Evolutionary conservation across 2,329 filamentous ascomycete genomes (phyloP).

Genomic region (Exserohilum turcica): DNA sequence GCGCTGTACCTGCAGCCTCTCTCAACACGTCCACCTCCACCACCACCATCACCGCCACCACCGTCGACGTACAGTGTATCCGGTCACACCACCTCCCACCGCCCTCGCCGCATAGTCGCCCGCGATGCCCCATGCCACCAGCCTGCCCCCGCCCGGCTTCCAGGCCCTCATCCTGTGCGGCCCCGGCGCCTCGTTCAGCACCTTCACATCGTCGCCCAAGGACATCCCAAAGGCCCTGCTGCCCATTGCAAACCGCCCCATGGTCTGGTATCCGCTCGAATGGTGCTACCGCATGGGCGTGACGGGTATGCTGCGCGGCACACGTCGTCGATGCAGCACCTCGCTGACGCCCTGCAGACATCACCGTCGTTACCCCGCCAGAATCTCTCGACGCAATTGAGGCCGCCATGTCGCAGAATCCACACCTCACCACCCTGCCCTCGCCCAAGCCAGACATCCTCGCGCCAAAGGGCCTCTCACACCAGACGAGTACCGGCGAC

Average conservation of each 20-base stretch:
- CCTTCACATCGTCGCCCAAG: constrained; percentile 79
- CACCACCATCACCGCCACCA: no score
- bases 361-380: constrained; percentile 62
- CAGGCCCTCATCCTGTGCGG: constrained; percentile 84
- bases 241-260: constrained; percentile 81
- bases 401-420: constrained; percentile 75
- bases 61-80: no score
- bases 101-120: no score
- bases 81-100: no score
- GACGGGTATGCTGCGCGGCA: constrained; percentile 66
- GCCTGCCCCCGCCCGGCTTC: constrained; percentile 73
- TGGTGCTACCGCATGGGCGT: constrained; percentile 83
- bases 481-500: constrained; percentile 87
- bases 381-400: constrained; percentile 69
- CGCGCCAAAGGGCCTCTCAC: constrained; percentile 74
- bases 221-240: constrained; percentile 82
- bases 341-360: constrained; percentile 43
- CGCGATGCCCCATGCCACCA: constrained; percentile 75
- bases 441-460: constrained; percentile 75
- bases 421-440: constrained; percentile 75
- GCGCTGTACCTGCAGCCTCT: constrained; percentile 19
- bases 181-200: constrained; percentile 79
- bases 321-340: no score
- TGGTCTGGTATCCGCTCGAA: constrained; percentile 89
- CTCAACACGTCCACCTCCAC: background rate